These are phyloP conservation scores for Erythrobasidium hasegawianum DNA, from an alignment of 1,284 basidiomycete species.

Conservation along the genomic window DNA sequence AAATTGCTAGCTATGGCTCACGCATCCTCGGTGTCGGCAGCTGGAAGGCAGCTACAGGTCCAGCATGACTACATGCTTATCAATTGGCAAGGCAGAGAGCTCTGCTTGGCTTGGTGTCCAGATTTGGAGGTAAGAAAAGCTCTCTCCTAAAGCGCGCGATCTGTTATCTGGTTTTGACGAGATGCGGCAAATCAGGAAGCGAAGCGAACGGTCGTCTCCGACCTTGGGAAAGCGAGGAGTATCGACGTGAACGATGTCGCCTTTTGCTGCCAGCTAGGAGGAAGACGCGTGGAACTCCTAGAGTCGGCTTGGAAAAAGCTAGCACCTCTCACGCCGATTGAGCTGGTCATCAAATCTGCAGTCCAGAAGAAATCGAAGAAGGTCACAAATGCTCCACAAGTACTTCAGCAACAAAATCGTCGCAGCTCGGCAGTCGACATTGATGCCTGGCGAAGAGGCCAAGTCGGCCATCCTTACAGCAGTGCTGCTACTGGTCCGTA, in stretches of 20 bases:
- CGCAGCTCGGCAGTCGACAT: background rate
- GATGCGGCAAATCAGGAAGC: slow-evolving; percentile 11
- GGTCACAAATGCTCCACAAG: background rate
- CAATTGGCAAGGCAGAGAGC: slow-evolving; percentile 4
- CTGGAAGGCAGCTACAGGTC: no score
- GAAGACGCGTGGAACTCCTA: slow-evolving; percentile 7
- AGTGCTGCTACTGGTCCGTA: background rate
- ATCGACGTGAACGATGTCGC: slow-evolving; percentile 8
- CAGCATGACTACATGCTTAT: slow-evolving; percentile 9
- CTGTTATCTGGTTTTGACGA: no score
- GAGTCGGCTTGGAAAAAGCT: slow-evolving; percentile 23
- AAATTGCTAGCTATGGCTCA: background rate
- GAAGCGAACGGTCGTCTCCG: slow-evolving; percentile 12
- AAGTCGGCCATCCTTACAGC: background rate
- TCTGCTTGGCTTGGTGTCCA: slow-evolving; percentile 16
- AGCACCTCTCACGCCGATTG: slow-evolving; percentile 10
- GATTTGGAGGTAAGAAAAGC: slow-evolving; percentile 15
- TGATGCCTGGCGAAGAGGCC: background rate
- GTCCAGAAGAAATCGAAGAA: background rate
- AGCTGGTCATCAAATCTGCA: background rate
- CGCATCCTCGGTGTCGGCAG: no score
- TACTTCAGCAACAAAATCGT: background rate
- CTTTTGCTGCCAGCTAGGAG: slow-evolving; percentile 10
- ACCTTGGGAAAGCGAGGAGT: slow-evolving; percentile 4
- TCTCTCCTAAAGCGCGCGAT: no score